Evolutionary conservation across 2,329 filamentous ascomycete genomes (phyloP).

Genomic region (Chrysoporthe deuterocubensis): DNA sequence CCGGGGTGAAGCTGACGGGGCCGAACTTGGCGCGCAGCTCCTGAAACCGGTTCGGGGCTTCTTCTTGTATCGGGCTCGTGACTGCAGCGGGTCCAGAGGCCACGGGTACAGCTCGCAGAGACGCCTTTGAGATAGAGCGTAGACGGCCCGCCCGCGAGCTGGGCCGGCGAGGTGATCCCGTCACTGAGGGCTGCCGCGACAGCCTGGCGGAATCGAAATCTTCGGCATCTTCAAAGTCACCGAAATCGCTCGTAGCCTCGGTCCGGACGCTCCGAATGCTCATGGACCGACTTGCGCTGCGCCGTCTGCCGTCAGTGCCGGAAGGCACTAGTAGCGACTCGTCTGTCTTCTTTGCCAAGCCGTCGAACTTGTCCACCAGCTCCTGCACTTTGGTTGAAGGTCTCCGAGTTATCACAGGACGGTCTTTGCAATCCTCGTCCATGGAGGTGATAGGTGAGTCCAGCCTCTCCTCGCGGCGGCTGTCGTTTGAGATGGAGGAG

Average conservation of each 20-base stretch:
- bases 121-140: constrained; percentile 16
- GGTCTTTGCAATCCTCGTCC: constrained; percentile 44
- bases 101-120: background rate
- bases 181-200: constrained; percentile 22
- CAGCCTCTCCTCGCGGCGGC: constrained; percentile 39
- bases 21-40: constrained; percentile 38
- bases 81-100: background rate
- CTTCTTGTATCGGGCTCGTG: constrained; percentile 11
- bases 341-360: constrained; percentile 38
- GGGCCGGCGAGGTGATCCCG: constrained; percentile 17
- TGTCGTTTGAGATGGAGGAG: constrained; percentile 34
- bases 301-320: constrained; percentile 8
- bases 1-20: constrained; percentile 32
- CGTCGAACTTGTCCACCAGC: constrained; percentile 56
- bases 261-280: constrained; percentile 20
- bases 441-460: constrained; percentile 52
- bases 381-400: constrained; percentile 52
- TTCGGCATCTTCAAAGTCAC: constrained; percentile 39
- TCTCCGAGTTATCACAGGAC: constrained; percentile 35
- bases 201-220: constrained; percentile 14
- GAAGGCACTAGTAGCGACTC: constrained; percentile 21
- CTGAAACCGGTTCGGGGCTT: constrained; percentile 18
- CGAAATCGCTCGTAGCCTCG: constrained; percentile 34
- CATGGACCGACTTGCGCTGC: constrained; percentile 24
- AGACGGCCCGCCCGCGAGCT: constrained; percentile 14